Conservation (phyloP, 164 flowering plant species). For the Euptelea pleiosperma region DNA sequence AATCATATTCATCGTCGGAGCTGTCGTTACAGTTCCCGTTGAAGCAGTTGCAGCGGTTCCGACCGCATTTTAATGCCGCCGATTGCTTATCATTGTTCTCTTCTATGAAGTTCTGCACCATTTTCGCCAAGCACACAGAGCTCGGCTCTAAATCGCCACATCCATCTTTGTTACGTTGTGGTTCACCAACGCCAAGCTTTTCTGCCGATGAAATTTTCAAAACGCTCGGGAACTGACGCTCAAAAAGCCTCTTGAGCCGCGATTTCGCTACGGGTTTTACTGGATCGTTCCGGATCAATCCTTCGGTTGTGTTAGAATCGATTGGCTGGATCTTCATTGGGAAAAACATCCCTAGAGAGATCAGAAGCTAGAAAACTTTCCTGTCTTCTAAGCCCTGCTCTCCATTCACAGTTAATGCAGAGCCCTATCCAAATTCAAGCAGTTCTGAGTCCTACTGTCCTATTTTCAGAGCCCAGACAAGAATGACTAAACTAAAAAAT, state of each 20-base stretch:
- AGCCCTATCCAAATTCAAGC: too few relatives aligned
- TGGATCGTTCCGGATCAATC: slow-evolving; percentile 34
- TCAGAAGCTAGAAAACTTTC: slow-evolving; percentile 2
- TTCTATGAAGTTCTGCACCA: slow-evolving; percentile 84
- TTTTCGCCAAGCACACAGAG: slow-evolving; percentile 76
- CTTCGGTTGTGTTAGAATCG: slow-evolving; percentile 27
- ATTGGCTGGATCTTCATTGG: slow-evolving; percentile 91
- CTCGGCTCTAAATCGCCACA: slow-evolving; percentile 70
- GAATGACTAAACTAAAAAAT: too few relatives aligned
- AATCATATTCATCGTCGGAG: slow-evolving; percentile 74
- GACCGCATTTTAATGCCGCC: slow-evolving; percentile 41
- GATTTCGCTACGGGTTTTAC: slow-evolving; percentile 64
- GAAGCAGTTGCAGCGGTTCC: slow-evolving; percentile 85
- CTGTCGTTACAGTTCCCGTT: slow-evolving; percentile 60
- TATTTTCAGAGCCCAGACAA: too few relatives aligned
- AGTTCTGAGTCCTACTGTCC: too few relatives aligned
- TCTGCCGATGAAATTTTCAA: slow-evolving; percentile 47
- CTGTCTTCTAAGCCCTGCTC: neutral
- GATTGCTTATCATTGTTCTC: slow-evolving; percentile 62
- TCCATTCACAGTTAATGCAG: too few relatives aligned
- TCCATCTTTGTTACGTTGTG: slow-evolving; percentile 22
- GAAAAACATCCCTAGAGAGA: slow-evolving; percentile 33
- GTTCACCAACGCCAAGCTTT: slow-evolving; percentile 28
- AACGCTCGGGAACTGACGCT: slow-evolving; percentile 63
- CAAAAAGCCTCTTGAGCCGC: slow-evolving; percentile 70